phyloP scores from a whole-genome alignment of 495 filamentous ascomycete species.

The Penicillium silybi region DNA sequence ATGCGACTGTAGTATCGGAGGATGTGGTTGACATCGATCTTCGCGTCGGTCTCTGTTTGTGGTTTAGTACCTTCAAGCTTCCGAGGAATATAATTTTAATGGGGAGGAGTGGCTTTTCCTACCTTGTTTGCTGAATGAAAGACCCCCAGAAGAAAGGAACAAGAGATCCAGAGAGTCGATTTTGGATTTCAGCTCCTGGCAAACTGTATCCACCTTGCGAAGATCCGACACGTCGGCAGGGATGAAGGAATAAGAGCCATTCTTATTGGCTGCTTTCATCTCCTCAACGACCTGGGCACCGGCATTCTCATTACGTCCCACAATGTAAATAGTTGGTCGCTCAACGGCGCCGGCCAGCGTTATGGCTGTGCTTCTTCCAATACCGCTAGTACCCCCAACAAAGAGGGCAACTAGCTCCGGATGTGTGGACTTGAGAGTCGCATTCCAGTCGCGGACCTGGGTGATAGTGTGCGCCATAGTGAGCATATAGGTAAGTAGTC shows the following conservation, averaged over 20 bases:
- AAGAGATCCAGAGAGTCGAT: slow-evolving; percentile 55
- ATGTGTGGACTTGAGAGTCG: neutral
- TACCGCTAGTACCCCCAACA: slow-evolving; percentile 38
- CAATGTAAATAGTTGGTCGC: slow-evolving; percentile 30
- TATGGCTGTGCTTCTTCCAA: slow-evolving; percentile 32
- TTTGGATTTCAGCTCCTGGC: slow-evolving; percentile 43
- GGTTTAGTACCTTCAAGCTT: neutral
- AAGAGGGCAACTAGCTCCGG: slow-evolving; percentile 27
- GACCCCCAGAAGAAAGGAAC: slow-evolving; percentile 28
- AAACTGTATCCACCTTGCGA: slow-evolving; percentile 53
- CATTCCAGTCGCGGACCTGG: neutral
- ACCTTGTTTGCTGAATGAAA: neutral
- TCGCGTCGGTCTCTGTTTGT: slow-evolving; percentile 23
- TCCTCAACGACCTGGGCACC: slow-evolving; percentile 35
- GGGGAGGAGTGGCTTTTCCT: neutral
- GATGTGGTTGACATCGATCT: slow-evolving; percentile 26
- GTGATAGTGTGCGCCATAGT: neutral
- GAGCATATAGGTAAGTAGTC: neutral
- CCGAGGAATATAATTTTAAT: no score
- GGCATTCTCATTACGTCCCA: slow-evolving; percentile 22
- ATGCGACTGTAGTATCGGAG: slow-evolving; percentile 38
- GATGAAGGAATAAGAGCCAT: slow-evolving; percentile 49
- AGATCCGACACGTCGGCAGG: slow-evolving; percentile 50
- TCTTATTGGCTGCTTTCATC: slow-evolving; percentile 44
- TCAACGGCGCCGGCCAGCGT: slow-evolving; percentile 27